Conservation (phyloP, 306 rosid species). For the Ammopiptanthus mongolicus region DNA sequence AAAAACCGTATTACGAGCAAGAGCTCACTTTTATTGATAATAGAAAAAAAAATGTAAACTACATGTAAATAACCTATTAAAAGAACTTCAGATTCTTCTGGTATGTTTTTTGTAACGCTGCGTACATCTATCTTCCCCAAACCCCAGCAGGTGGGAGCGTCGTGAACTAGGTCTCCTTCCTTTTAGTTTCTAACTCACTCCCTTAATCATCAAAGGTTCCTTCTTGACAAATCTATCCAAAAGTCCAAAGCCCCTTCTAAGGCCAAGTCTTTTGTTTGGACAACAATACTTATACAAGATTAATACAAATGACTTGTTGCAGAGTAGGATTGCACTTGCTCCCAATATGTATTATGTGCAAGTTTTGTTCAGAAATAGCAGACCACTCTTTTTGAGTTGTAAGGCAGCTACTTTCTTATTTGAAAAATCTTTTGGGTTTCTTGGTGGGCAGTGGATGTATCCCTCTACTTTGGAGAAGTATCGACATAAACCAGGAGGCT, state of each 20-base stretch:
- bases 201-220: background rate
- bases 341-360: background rate
- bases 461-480: slow-evolving; percentile 1
- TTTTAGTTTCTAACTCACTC: background rate
- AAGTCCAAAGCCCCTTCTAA: background rate
- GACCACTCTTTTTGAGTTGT: background rate
- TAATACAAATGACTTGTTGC: background rate
- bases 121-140: too few relatives aligned
- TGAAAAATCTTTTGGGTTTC: background rate
- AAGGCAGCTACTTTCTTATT: background rate
- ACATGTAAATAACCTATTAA: slow-evolving; percentile 1
- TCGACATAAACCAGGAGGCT: background rate
- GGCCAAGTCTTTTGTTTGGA: background rate
- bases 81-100: background rate
- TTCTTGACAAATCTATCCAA: background rate
- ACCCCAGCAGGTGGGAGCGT: too few relatives aligned
- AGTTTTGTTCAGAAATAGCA: slow-evolving; percentile 11
- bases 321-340: background rate
- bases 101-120: background rate
- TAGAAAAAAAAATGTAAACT: background rate
- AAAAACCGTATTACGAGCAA: background rate
- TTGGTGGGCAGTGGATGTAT: background rate
- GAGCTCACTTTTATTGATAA: background rate
- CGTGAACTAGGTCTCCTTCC: too few relatives aligned
- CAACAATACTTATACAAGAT: background rate